Conservation (phyloP, 1,284 basidiomycete genomes). For the Moniliella sp. region DNA sequence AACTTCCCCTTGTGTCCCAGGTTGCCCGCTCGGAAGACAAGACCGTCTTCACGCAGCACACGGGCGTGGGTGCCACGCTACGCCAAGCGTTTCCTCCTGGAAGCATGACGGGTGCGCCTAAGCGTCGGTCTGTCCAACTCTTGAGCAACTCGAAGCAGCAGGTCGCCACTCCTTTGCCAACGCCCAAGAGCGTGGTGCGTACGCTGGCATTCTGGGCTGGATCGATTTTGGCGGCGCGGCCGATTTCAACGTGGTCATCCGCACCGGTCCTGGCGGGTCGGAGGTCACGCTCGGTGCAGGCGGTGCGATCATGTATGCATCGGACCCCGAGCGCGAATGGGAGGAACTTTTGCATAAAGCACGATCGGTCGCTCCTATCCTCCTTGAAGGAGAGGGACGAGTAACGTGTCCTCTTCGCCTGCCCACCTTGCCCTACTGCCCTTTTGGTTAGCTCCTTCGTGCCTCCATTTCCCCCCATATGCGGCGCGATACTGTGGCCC, state of each 20-base stretch:
- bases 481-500: no score
- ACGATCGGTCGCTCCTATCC: slow-evolving; percentile 4
- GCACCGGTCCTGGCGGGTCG: slow-evolving; percentile 58
- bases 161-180: neutral
- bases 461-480: no score
- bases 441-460: no score
- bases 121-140: slow-evolving; percentile 72
- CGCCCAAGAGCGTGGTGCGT: slow-evolving; percentile 44
- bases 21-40: no score
- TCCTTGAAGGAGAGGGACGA: no score
- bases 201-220: slow-evolving; percentile 69
- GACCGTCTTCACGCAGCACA: slow-evolving; percentile 35
- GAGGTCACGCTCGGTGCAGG: slow-evolving; percentile 54
- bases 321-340: slow-evolving; percentile 69
- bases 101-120: slow-evolving; percentile 93
- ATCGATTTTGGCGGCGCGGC: slow-evolving; percentile 68
- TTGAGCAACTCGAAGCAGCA: slow-evolving; percentile 51
- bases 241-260: slow-evolving; percentile 86
- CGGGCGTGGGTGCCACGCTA: slow-evolving; percentile 58
- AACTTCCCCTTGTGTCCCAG: neutral
- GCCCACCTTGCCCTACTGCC: no score
- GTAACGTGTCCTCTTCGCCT: no score
- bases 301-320: slow-evolving; percentile 82
- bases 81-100: slow-evolving; percentile 38
- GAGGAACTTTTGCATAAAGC: slow-evolving; percentile 70